A percentile compares a stretch with the other conserved stretches of the same genome.
Evolutionary conservation across 129 eudicot genomes (phyloP).

Genomic region (Flaveria ramosissima): DNA sequence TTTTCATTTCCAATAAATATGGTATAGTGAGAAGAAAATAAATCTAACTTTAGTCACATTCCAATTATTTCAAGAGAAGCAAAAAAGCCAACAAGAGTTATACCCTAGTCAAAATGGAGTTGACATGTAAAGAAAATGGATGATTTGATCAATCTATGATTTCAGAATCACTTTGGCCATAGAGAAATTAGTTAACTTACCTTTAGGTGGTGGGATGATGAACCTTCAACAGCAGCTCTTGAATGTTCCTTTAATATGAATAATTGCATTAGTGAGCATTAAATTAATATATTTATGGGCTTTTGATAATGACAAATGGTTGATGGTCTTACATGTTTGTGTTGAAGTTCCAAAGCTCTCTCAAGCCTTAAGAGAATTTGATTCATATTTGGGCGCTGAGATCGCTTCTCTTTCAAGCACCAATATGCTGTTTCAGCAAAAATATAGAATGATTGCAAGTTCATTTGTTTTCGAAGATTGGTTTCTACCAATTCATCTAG

Average conservation of each 20-base stretch:
- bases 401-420: neutral
- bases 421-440: neutral
- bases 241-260: constrained; percentile 2
- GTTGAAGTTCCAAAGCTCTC: constrained; percentile 8
- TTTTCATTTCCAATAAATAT: no score
- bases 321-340: constrained; percentile 8
- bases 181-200: neutral
- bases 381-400: neutral
- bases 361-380: neutral
- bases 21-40: no score
- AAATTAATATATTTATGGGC: neutral
- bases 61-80: no score
- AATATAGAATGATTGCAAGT: neutral
- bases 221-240: neutral
- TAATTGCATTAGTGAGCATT: neutral
- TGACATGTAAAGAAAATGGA: no score
- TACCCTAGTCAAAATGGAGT: no score
- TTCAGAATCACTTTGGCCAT: neutral
- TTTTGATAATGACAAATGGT: neutral
- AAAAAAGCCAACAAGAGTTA: no score
- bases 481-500: neutral
- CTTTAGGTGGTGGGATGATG: neutral
- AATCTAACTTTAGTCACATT: no score
- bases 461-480: neutral
- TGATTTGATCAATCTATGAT: no score